Percentiles rank a stretch among this genome's conserved stretches.
Conservation (phyloP, 305 asterid species). For the Solanum aculeatissimum region DNA sequence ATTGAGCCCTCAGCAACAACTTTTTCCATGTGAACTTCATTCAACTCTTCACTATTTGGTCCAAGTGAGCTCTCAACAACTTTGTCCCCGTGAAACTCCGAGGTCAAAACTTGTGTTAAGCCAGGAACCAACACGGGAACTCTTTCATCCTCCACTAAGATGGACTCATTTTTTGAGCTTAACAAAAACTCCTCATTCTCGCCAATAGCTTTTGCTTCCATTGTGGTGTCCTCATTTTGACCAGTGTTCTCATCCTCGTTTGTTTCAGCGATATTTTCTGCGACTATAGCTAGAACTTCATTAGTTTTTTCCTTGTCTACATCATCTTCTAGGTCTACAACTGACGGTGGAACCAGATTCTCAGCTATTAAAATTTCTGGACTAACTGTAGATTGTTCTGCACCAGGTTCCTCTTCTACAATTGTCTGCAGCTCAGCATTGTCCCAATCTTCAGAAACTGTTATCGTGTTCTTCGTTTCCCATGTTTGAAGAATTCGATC, state of each 20-base stretch:
- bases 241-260: slow-evolving; percentile 1
- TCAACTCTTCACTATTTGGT: slow-evolving; percentile 7
- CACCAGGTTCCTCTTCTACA: slow-evolving; percentile 30
- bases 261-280: slow-evolving; percentile 11
- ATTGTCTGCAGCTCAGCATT: slow-evolving; percentile 33
- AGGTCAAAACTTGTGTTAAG: slow-evolving; percentile 4
- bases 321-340: background rate
- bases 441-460: slow-evolving; percentile 71
- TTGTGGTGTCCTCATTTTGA: background rate
- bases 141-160: slow-evolving; percentile 11
- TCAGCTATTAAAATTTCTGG: slow-evolving; percentile 15
- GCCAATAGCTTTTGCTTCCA: background rate
- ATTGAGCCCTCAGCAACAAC: background rate
- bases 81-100: background rate
- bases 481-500: slow-evolving; percentile 58
- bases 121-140: slow-evolving; percentile 55
- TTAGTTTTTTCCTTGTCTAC: background rate
- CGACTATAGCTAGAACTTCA: slow-evolving; percentile 3
- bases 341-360: slow-evolving; percentile 1
- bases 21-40: background rate
- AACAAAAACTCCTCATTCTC: background rate
- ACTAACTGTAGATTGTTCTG: slow-evolving; percentile 1
- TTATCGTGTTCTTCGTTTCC: slow-evolving; percentile 34
- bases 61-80: background rate
- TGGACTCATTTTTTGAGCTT: slow-evolving; percentile 10